phyloP scores from a whole-genome alignment of 2,329 filamentous ascomycete species.

The Colletotrichum chrysophilum region DNA sequence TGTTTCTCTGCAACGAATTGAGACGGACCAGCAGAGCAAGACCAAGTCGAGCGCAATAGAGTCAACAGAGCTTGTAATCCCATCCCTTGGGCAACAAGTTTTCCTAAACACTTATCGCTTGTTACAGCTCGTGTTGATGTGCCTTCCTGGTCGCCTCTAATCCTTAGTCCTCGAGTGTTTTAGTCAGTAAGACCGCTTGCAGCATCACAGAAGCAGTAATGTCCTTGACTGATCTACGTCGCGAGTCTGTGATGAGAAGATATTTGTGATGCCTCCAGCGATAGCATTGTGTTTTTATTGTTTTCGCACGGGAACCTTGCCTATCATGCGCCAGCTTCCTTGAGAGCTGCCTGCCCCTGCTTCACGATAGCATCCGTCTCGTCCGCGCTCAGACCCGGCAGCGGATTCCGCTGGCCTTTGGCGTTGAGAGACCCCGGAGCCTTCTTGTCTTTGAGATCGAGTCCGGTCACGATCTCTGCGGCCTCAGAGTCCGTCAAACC shows the following conservation, averaged over 20 bases:
- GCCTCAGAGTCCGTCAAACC: slow-evolving; percentile 15
- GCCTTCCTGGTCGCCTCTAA: neutral
- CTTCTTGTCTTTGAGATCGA: slow-evolving; percentile 15
- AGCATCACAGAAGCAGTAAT: neutral
- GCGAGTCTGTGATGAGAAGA: neutral
- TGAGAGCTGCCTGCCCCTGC: slow-evolving; percentile 15
- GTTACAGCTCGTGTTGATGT: neutral
- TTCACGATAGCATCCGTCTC: slow-evolving; percentile 19
- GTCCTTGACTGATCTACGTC: neutral
- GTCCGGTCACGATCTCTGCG: slow-evolving; percentile 9
- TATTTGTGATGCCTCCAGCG: neutral
- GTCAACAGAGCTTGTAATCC: neutral
- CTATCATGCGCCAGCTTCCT: slow-evolving; percentile 13
- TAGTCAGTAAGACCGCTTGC: neutral
- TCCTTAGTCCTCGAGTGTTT: neutral
- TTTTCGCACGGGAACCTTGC: neutral
- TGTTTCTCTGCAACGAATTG: neutral
- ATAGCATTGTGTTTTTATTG: neutral
- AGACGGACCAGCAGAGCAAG: neutral
- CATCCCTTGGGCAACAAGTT: neutral
- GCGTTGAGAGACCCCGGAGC: slow-evolving; percentile 3
- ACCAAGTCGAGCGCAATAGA: neutral
- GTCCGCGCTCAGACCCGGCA: slow-evolving; percentile 7
- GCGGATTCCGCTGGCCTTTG: slow-evolving; percentile 12
- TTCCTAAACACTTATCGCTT: neutral